Base-by-base conservation (phyloP, 495 filamentous ascomycete genomes). In the Penicillium cataractarum region DNA sequence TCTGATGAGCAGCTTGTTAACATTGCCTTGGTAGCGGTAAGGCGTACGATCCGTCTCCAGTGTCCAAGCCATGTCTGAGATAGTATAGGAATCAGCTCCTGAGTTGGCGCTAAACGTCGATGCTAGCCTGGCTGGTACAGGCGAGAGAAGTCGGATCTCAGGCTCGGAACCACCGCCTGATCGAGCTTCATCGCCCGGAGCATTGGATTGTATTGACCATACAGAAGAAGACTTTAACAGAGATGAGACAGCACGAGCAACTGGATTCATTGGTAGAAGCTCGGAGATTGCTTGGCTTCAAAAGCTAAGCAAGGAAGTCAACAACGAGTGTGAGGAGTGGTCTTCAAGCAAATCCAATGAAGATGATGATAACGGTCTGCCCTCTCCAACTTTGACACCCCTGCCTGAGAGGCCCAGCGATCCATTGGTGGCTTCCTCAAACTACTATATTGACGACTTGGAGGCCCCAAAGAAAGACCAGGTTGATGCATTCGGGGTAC, bases 261-360 rank as follows among this genome's bases (percentile, higher is more conserved):
- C 80, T 15, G 84, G 86, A 0, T 89, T 83, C 64, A 76, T 87
- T 58, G 87, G 87, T 21, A 86, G 84, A 58, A 84, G 81, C 50
- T 89, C 86, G 0, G 84, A 86, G 55, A 79, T 86, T 10, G 72
- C 73, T 40, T 89, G 87, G 87, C 74, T 87, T 5, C 83, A 84
- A 57, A 78, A 74, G 22, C 66, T 84, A 5, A 69, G 63, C 40
- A 74, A 69, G 53, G 72, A 79, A 56, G 66, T 78, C 62, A 68
- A 72, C 61, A 60, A 39, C 19, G 72, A 75, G 62, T 75, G 44
- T 46, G 76, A 74, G 37, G 67, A 57, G 26, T 67, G 57, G 53
- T 55, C 67, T 12, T 55, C 52, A 46, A 66, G 37, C 35, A 51
- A 57, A 33, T 63, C 65, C 13, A 59, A 64, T 22, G 55, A 63